phyloP scores from a whole-genome alignment of 78 protist genomes.

The Dictyostelium brefeldianum region DNA sequence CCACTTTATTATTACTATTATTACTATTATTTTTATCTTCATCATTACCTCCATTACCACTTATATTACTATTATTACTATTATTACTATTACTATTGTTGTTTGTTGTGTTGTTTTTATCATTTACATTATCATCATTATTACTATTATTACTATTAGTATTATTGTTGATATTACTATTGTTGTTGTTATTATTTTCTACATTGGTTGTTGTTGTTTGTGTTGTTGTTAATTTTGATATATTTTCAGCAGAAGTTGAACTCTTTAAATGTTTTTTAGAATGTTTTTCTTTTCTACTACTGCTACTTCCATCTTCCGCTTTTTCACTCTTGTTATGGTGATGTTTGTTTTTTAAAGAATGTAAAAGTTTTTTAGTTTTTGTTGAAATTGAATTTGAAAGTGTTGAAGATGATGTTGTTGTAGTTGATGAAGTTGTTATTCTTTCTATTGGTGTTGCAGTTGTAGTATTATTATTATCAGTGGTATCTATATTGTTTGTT shows the following conservation, averaged over 20 bases:
- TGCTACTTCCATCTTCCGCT: background rate
- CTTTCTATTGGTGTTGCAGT: slow-evolving; percentile 7
- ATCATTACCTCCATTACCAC: background rate
- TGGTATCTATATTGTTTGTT: background rate
- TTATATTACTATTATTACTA: background rate
- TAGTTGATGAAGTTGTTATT: background rate
- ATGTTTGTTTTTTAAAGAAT: slow-evolving; percentile 25
- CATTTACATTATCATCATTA: background rate
- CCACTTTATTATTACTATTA: slow-evolving; percentile 7
- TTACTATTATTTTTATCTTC: background rate
- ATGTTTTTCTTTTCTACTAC: background rate
- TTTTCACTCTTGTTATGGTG: slow-evolving; percentile 2
- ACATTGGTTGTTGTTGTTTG: background rate
- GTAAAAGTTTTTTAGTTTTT: slow-evolving; percentile 5
- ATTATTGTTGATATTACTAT: background rate
- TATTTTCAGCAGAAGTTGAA: slow-evolving; percentile 10
- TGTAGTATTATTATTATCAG: background rate
- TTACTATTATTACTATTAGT: background rate
- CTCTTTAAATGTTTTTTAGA: background rate
- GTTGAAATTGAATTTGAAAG: background rate
- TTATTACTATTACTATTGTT: background rate
- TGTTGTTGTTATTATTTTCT: background rate
- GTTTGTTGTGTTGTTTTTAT: background rate
- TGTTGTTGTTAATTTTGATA: background rate
- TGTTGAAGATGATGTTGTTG: background rate